Evolutionary conservation across 805 yeast species (phyloP).

Genomic region (Wickerhamiella spandovensis): DNA sequence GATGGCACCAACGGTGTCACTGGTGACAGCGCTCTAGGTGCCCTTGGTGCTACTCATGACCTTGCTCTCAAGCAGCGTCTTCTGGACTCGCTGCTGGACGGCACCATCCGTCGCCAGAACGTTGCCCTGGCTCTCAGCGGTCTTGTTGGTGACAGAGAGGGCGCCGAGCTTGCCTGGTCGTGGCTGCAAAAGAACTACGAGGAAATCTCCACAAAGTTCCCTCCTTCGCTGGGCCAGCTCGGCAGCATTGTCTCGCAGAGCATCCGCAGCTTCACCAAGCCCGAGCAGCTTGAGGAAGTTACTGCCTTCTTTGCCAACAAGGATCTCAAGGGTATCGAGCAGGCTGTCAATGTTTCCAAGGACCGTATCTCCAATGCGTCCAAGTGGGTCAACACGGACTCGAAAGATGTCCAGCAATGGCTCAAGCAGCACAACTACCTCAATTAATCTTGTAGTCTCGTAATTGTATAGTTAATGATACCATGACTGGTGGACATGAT

Average conservation of each 20-base stretch:
- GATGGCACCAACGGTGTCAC: slow-evolving; percentile 53
- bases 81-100: slow-evolving; percentile 41
- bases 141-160: slow-evolving; percentile 45
- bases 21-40: slow-evolving; percentile 52
- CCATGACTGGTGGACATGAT: no score
- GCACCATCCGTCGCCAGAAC: slow-evolving; percentile 53
- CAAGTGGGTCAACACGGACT: slow-evolving; percentile 33
- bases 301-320: slow-evolving; percentile 31
- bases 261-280: slow-evolving; percentile 47
- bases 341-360: slow-evolving; percentile 41
- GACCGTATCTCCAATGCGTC: slow-evolving; percentile 40
- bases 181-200: slow-evolving; percentile 74
- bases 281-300: slow-evolving; percentile 42
- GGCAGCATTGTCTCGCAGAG: slow-evolving; percentile 56
- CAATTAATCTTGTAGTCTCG: neutral
- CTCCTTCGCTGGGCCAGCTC: slow-evolving; percentile 71
- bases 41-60: slow-evolving; percentile 52
- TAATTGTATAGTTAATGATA: neutral
- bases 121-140: slow-evolving; percentile 67
- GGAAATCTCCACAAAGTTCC: slow-evolving; percentile 47
- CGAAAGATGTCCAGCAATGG: slow-evolving; percentile 19
- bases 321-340: slow-evolving; percentile 43
- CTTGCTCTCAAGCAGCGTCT: slow-evolving; percentile 42
- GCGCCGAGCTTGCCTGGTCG: slow-evolving; percentile 55
- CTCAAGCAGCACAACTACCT: slow-evolving; percentile 11